Evolutionary conservation across 2,329 filamentous ascomycete genomes (phyloP), one percentile per base, ranked within the genome.

Genomic region (Geosmithia putterillii): DNA sequence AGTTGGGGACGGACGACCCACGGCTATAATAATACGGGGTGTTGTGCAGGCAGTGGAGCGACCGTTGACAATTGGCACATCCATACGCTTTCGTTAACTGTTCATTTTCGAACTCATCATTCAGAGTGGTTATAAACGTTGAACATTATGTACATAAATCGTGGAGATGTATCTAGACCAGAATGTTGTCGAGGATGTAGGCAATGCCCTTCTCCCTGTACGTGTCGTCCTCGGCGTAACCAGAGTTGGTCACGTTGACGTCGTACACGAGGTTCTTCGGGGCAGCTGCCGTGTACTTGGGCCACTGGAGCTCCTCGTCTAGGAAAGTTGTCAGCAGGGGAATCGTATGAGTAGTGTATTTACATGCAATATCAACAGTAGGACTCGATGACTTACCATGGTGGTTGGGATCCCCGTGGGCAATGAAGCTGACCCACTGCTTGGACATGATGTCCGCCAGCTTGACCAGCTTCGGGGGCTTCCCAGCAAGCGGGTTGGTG

Each of bases 391-490:
- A 14, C 28, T 32, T 32, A 32, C 28, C 15, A n/a, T 40, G 28
- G 17, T 34, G 17, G 47, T 66, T 69, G 15, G 69, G 70, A 52
- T 71, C 58, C n/a, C 64, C 53, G 40, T 58, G 59, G 42, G 64
- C 57, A 42, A 73, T 63, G 48, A 73, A 74, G 14, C 57, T 61
- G 20, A 65, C 61, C 70, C 70, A 73, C 59, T 66, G 66, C 40
- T 59, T 55, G 34, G 61, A 60, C 64, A 73, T 71, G 49, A 65
- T 54, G 41, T 61, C 28, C 10, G 28, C 28, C 28, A 32, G 10
- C 28, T 32, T 52, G 19, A 67, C 63, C 22, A 74, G 56, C 38
- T 45, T 61, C 40, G 61, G 51, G 3, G 67, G 61, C 49, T 59
- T 54, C 37, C 60, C 59, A 17, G 45, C 57, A 42, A 65, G 59